These are phyloP conservation scores for Paramyrothecium sp. DNA, from an alignment of 2,329 filamentous ascomycete species.

Conservation along the genomic window DNA sequence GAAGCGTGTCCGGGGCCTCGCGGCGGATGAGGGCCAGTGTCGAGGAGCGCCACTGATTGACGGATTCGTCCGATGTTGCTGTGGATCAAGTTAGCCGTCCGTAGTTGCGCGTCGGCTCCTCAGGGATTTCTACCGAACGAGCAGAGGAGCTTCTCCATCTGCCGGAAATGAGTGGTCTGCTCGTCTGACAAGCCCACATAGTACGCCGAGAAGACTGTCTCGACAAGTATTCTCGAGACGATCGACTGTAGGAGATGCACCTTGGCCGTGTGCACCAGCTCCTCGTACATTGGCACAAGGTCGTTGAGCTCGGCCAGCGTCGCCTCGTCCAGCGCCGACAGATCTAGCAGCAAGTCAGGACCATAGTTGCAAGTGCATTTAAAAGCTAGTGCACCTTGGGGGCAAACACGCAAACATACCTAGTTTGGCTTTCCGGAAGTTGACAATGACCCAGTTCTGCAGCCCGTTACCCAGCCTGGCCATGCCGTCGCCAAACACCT, in stretches of 20 bases:
- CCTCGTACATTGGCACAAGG: constrained; percentile 58
- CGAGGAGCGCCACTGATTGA: constrained; percentile 67
- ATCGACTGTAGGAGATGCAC: constrained; percentile 63
- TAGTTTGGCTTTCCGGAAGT: constrained; percentile 63
- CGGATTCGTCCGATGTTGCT: constrained; percentile 46
- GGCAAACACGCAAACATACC: constrained; percentile 31
- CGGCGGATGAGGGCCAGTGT: constrained; percentile 60
- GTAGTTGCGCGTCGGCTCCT: neutral
- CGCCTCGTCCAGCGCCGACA: constrained; percentile 37
- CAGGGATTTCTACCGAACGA: constrained; percentile 20
- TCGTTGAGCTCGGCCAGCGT: constrained; percentile 40
- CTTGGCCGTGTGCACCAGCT: constrained; percentile 53
- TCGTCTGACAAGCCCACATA: constrained; percentile 60
- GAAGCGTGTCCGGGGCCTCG: constrained; percentile 45
- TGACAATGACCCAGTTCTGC: constrained; percentile 72
- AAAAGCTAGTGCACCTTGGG: neutral
- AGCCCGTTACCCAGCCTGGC: constrained; percentile 62
- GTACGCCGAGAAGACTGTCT: constrained; percentile 60
- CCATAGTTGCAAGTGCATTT: neutral
- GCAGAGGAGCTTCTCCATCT: constrained; percentile 44
- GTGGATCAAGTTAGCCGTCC: neutral
- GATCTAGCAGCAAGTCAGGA: constrained; percentile 32
- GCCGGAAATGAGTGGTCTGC: constrained; percentile 48
- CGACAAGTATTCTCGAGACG: constrained; percentile 58
- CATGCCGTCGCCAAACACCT: constrained; percentile 63